These are phyloP conservation scores for Xylaria sp. DNA, from an alignment of 2,329 filamentous ascomycete species.

Conservation along the genomic window DNA sequence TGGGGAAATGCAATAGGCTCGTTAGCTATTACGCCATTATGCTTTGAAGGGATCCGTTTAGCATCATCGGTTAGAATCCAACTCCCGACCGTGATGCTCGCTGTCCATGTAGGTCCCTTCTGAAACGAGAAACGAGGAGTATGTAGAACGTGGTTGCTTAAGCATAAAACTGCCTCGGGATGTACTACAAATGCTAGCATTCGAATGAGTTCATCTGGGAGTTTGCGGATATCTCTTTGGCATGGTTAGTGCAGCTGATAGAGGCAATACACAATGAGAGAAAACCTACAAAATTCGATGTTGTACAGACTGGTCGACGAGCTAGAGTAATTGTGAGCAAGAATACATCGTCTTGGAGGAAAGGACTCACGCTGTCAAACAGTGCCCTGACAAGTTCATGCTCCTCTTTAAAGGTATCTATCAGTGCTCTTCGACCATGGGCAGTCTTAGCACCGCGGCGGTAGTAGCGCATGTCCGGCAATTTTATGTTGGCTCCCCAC, in stretches of 20 bases:
- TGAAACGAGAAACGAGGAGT: constrained; percentile 16
- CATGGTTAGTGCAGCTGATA: not conserved
- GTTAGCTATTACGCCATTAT: constrained; percentile 1
- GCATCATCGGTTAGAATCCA: not conserved
- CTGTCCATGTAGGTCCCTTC: constrained; percentile 13
- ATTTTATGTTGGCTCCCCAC: not conserved
- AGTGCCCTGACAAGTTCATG: not conserved
- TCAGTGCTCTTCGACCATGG: not conserved
- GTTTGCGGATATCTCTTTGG: not conserved
- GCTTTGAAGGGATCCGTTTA: not conserved
- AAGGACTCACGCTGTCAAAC: not conserved
- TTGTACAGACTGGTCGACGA: constrained; percentile 1
- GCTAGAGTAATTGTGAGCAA: not conserved
- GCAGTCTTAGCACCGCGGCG: not conserved
- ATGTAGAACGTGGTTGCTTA: constrained; percentile 17
- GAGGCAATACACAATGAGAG: not conserved
- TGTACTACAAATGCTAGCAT: constrained; percentile 23
- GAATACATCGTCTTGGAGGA: not conserved
- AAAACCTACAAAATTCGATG: not conserved
- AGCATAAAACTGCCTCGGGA: constrained; percentile 14
- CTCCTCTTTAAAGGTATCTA: not conserved
- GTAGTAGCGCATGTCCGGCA: not conserved
- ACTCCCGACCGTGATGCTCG: constrained; percentile 14
- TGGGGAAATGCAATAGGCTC: not conserved
- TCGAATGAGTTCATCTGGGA: not conserved